Conservation (phyloP, 208 protist genomes). For the Blechomonas ayalai region DNA sequence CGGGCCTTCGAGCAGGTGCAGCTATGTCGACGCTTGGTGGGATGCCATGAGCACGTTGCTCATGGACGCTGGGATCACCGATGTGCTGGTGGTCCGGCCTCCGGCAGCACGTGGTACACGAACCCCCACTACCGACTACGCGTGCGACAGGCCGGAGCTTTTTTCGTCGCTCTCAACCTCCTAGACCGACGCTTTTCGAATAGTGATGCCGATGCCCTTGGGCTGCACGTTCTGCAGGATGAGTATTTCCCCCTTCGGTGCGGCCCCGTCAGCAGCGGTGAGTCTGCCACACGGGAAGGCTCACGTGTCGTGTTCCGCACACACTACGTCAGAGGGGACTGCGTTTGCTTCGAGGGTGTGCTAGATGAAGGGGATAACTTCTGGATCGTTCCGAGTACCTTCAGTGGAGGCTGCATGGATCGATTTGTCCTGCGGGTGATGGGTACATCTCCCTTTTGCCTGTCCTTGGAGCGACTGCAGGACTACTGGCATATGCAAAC, state of each 20-base stretch:
- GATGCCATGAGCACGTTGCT: conserved; percentile 32
- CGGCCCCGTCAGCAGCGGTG: conserved; percentile 6
- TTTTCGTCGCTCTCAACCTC: conserved; percentile 56
- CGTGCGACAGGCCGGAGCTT: conserved; percentile 20
- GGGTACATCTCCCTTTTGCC: conserved; percentile 25
- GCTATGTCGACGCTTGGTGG: conserved; percentile 49
- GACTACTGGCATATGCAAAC: conserved; percentile 45
- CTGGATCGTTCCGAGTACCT: conserved; percentile 76
- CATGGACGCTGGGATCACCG: conserved; percentile 45
- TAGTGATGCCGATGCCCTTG: conserved; percentile 38
- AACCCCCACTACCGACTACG: conserved; percentile 75
- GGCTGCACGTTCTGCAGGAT: conserved; percentile 50
- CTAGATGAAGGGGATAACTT: conserved; percentile 48
- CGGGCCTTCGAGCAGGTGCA: conserved; percentile 57
- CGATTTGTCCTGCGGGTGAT: conserved; percentile 60
- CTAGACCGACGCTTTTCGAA: conserved; percentile 49
- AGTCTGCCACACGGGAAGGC: not conserved
- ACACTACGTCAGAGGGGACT: conserved; percentile 34
- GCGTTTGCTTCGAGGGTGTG: conserved; percentile 51
- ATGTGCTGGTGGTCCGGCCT: conserved; percentile 41
- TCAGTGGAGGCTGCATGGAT: conserved; percentile 30
- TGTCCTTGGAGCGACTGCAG: conserved; percentile 36
- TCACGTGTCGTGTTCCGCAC: conserved; percentile 23
- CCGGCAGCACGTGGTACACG: conserved; percentile 39
- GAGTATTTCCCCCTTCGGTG: conserved; percentile 55